A percentile compares a stretch with the other conserved stretches of the same genome.
Evolutionary conservation across 2,329 filamentous ascomycete genomes (phyloP).

Genomic region (Verticillium zaregamsianum): DNA sequence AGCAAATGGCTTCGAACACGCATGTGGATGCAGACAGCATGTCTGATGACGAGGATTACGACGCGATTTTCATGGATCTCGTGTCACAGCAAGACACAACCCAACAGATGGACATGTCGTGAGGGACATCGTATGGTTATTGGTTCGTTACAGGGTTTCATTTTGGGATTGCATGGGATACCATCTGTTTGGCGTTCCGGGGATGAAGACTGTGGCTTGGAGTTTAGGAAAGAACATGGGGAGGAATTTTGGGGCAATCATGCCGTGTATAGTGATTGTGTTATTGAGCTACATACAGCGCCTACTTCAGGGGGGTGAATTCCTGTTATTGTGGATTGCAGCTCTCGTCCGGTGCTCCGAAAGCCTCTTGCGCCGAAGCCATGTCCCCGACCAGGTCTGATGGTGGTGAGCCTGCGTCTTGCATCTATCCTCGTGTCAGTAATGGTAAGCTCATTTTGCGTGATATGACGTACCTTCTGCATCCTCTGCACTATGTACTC

Average conservation of each 20-base stretch:
- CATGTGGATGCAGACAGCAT: conserved; percentile 27
- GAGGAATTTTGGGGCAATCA: conserved; percentile 4
- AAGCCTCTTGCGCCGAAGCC: conserved; percentile 72
- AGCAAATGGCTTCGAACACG: conserved; percentile 18
- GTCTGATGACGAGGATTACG: conserved; percentile 58
- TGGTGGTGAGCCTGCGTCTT: conserved; percentile 87
- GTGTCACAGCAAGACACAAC: conserved; percentile 39
- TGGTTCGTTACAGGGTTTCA: background rate
- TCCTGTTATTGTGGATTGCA: conserved; percentile 56
- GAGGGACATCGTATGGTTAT: conserved; percentile 9
- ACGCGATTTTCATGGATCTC: conserved; percentile 62
- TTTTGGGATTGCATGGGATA: conserved; percentile 1
- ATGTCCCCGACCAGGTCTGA: conserved; percentile 88
- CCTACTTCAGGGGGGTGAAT: background rate
- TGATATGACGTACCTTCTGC: conserved; percentile 70
- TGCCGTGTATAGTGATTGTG: background rate
- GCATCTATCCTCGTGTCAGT: conserved; percentile 65
- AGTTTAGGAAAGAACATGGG: background rate
- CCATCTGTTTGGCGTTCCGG: background rate
- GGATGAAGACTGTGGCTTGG: background rate
- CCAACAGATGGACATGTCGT: conserved; percentile 45
- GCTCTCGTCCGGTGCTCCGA: conserved; percentile 56
- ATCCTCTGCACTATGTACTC: conserved; percentile 96
- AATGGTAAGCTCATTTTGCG: background rate
- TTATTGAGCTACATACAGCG: conserved; percentile 1